Conservation (phyloP, 306 rosid species). For the Trifolium dubium region DNA sequence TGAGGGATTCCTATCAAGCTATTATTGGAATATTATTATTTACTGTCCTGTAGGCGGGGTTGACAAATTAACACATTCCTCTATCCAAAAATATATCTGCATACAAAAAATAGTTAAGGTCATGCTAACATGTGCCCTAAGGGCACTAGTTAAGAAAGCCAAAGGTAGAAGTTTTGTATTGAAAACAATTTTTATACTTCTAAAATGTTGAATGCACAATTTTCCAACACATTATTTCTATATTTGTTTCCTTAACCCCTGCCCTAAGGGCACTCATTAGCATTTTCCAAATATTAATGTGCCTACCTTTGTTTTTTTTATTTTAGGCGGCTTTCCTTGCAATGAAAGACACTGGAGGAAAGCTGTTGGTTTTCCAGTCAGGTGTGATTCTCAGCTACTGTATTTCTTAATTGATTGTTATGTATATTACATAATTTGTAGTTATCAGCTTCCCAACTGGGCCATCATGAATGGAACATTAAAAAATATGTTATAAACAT, state of each 20-base stretch:
- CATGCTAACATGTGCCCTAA: too few relatives aligned
- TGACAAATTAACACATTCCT: constrained; percentile 20
- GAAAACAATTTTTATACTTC: too few relatives aligned
- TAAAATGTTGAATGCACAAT: too few relatives aligned
- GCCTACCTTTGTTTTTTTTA: constrained; percentile 23
- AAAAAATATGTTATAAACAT: not conserved
- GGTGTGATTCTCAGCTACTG: constrained; percentile 60
- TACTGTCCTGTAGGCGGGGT: constrained; percentile 15
- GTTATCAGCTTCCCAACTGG: constrained; percentile 18
- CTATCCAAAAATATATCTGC: constrained; percentile 10
- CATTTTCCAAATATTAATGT: not conserved
- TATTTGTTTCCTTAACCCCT: too few relatives aligned
- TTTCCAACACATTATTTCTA: too few relatives aligned
- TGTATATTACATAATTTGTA: constrained; percentile 23
- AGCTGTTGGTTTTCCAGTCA: constrained; percentile 94
- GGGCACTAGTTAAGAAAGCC: too few relatives aligned
- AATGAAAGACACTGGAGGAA: constrained; percentile 92
- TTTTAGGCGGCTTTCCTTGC: constrained; percentile 94
- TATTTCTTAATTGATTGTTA: constrained; percentile 1
- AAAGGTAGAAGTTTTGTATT: too few relatives aligned
- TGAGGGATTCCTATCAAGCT: constrained; percentile 14
- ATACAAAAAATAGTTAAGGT: not conserved
- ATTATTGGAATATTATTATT: constrained; percentile 12
- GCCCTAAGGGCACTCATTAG: too few relatives aligned
- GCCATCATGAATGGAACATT: constrained; percentile 9